Evolutionary conservation across 164 flowering plant genomes (phyloP), one percentile per base, ranked within the genome.

Genomic region (Akebia trifoliata): DNA sequence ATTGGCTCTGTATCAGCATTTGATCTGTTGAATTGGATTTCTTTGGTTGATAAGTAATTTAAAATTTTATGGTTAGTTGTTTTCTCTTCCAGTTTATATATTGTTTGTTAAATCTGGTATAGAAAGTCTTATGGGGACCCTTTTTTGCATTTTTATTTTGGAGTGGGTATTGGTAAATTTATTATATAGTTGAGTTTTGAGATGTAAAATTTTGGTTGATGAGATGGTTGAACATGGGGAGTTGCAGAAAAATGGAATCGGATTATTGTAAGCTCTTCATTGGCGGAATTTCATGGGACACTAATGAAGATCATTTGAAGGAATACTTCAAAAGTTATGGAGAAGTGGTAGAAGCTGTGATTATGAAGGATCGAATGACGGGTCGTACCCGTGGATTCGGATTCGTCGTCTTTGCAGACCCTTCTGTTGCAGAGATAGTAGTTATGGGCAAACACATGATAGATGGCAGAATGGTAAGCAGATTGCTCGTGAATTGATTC

Each of bases 221-320:
- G 64, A 14, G 18, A 57, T 20, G 17, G 59, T 65, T 59, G 45
- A 36, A 26, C 8, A 52, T 64, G 60, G 54, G 45, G 32, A 32
- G n/a, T 72, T 59, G 68, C 59, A 76, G 81, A 59, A 62, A 66
- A 55, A 88, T 88, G 96, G 90, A 88, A 74, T 76, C 81, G 7
- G 96, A 86, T 81, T 87, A 73, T 54, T 94, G 94, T 8, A 86
- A 89, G 79, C 85, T 86, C 47, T 89, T 89, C 70, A 76, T 89
- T 46, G 96, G 96, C 60, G 96, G 94, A 60, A 86, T 86, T 66
- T 86, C 94, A 1, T 89, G 96, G 96, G 94, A n/a, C n/a, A n/a
- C n/a, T n/a, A n/a, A n/a, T n/a, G n/a, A n/a, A n/a, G n/a, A n/a
- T n/a, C n/a, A n/a, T 40, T 84, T 89, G 32, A 82, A 69, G 70